These are phyloP conservation scores for Sideroxylon spinosum DNA, from an alignment of 179 eudicot genomes.

Conservation along the genomic window DNA sequence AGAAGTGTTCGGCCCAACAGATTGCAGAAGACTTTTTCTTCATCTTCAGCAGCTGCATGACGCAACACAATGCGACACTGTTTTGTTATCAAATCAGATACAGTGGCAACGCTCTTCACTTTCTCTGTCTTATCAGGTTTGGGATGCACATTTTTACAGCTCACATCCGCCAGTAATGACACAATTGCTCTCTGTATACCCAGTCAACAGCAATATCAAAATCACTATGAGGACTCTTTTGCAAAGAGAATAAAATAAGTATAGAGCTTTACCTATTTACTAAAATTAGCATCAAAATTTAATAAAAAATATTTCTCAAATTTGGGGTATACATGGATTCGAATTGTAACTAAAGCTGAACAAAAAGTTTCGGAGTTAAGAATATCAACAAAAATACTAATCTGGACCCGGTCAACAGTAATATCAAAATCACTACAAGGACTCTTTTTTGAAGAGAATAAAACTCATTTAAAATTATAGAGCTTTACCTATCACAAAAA, in stretches of 20 bases:
- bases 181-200: conserved; percentile 76
- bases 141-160: conserved; percentile 34
- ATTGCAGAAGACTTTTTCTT: conserved; percentile 72
- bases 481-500: neutral
- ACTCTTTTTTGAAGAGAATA: neutral
- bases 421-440: conserved; percentile 3
- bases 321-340: neutral
- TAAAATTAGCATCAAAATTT: conserved; percentile 1
- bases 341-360: neutral
- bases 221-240: neutral
- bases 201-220: conserved; percentile 13
- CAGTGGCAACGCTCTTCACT: conserved; percentile 33
- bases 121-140: conserved; percentile 52
- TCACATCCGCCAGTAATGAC: conserved; percentile 55
- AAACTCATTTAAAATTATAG: neutral
- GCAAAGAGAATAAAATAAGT: neutral
- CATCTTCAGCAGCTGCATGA: conserved; percentile 57
- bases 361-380: neutral
- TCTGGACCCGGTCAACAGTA: neutral
- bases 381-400: neutral
- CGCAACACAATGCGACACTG: conserved; percentile 84
- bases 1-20: conserved; percentile 62
- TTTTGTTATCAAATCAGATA: conserved; percentile 64
- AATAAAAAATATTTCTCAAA: neutral
- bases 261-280: neutral